A percentile compares a stretch with the other conserved stretches of the same genome.
Conservation (phyloP, 345 rosid species). For the Passiflora organensis region DNA sequence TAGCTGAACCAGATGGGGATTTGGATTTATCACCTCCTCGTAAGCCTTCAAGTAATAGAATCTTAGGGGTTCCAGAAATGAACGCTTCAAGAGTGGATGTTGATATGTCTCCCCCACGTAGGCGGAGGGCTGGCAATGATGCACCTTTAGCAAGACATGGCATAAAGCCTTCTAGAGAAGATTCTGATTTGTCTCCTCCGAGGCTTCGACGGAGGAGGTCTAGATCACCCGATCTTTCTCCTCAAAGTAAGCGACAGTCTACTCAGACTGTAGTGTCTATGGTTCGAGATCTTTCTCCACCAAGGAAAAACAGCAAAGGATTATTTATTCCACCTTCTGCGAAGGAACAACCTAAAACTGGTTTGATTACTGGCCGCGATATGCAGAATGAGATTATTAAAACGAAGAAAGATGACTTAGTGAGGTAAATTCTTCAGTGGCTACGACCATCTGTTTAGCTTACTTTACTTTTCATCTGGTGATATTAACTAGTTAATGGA, state of each 20-base stretch:
- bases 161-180: constrained; percentile 13
- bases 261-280: constrained; percentile 19
- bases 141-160: constrained; percentile 30
- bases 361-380: constrained; percentile 66
- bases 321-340: constrained; percentile 28
- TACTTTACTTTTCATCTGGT: neutral
- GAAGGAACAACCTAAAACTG: constrained; percentile 47
- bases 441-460: too few relatives aligned
- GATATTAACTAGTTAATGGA: constrained; percentile 9
- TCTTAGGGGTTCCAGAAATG: neutral
- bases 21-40: constrained; percentile 21
- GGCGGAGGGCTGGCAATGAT: constrained; percentile 30
- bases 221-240: constrained; percentile 13
- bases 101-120: constrained; percentile 40
- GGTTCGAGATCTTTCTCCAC: constrained; percentile 48
- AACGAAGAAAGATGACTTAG: constrained; percentile 49
- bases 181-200: constrained; percentile 48
- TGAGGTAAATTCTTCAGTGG: constrained; percentile 39
- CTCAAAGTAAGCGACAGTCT: constrained; percentile 7
- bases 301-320: constrained; percentile 46
- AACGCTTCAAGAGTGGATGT: neutral
- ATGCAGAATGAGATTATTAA: constrained; percentile 50
- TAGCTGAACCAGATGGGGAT: constrained; percentile 15
- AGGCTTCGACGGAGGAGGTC: constrained; percentile 30
- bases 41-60: constrained; percentile 20